Base-by-base conservation (phyloP, 495 filamentous ascomycete species). In the Letharia columbiana region DNA sequence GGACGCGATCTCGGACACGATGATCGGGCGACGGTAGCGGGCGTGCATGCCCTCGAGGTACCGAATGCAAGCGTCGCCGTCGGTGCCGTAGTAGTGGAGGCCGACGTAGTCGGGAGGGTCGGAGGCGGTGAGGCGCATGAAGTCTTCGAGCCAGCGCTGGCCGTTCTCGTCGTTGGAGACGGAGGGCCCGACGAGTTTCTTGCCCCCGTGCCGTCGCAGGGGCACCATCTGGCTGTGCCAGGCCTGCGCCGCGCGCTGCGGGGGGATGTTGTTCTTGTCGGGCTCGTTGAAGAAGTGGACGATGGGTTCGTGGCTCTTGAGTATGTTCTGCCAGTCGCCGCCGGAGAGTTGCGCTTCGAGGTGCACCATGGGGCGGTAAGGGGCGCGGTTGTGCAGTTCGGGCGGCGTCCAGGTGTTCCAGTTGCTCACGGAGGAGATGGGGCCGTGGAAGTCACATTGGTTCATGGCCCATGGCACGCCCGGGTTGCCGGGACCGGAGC, bases 271-370 rank as follows among this genome's bases (percentile, higher is more conserved):
- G 44, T 73, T 69, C 44, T 76, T 72, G 54, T 82, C 79, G 5
- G 79, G 79, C 68, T 82, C 79, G 67, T 82, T 82, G 73, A 79
- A 77, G 66, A 73, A 82, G 47, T 77, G 77, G 7, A 82, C 72
- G 45, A 77, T 75, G 17, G 69, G 63, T 23, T 72, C 64, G 8
- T 72, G 67, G 35, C 69, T 65, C 47, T 69, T 68, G 41, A 71
- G 63, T 44, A 78, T 72, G 31, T 66, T 73, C 3, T 67, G 59
- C 78, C 78, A 82, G 39, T 82, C 79, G 7, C 74, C 68, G 59
- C 75, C 70, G n/a, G 66, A 62, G 31, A 80, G 75, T 58, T 78
- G 72, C 2, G 69, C 70, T 39, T 66, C 62, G 20, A 71, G 72
- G 67, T 75, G 79, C 33, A 81, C 71, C 72, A 78, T 80, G 23